These are phyloP conservation scores for Candida ascalaphidarum DNA, from an alignment of 805 yeast genomes.

Conservation along the genomic window DNA sequence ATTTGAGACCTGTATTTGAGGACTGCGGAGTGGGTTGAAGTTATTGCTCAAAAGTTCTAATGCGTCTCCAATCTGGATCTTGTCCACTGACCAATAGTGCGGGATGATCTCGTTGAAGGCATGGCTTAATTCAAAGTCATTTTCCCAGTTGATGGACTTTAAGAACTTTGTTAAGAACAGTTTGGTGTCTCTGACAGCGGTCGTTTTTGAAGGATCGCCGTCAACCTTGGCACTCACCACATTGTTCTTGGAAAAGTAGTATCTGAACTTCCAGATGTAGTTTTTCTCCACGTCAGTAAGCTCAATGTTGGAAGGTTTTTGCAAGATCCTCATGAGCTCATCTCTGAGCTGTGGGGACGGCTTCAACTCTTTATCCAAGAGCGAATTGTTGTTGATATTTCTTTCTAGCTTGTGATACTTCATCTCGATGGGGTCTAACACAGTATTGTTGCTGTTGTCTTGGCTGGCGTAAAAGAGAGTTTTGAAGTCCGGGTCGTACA, in stretches of 20 bases:
- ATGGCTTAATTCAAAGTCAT: conserved; percentile 70
- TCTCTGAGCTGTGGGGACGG: conserved; percentile 82
- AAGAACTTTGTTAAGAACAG: conserved; percentile 65
- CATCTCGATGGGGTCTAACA: conserved; percentile 73
- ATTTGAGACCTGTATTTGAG: too few species aligned
- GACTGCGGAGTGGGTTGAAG: conserved; percentile 40
- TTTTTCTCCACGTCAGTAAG: conserved; percentile 78
- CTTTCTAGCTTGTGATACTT: conserved; percentile 82
- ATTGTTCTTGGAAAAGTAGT: conserved; percentile 42
- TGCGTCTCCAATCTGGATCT: conserved; percentile 77
- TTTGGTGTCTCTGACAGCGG: conserved; percentile 38
- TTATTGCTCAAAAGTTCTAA: conserved; percentile 76
- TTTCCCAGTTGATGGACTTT: conserved; percentile 84
- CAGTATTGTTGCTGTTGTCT: conserved; percentile 1
- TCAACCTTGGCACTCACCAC: conserved; percentile 28
- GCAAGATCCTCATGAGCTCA: conserved; percentile 58
- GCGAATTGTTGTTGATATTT: conserved; percentile 60
- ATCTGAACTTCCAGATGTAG: conserved; percentile 84
- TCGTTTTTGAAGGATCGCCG: conserved; percentile 6
- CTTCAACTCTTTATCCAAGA: conserved; percentile 75
- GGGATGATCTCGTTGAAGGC: conserved; percentile 63
- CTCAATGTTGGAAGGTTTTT: conserved; percentile 77
- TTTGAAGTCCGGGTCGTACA: conserved; percentile 38
- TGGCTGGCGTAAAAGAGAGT: conserved; percentile 1
- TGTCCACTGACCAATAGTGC: conserved; percentile 51